These are phyloP conservation scores for Triangularia verruculosa DNA, from an alignment of 2,329 filamentous ascomycete genomes.

Conservation along the genomic window DNA sequence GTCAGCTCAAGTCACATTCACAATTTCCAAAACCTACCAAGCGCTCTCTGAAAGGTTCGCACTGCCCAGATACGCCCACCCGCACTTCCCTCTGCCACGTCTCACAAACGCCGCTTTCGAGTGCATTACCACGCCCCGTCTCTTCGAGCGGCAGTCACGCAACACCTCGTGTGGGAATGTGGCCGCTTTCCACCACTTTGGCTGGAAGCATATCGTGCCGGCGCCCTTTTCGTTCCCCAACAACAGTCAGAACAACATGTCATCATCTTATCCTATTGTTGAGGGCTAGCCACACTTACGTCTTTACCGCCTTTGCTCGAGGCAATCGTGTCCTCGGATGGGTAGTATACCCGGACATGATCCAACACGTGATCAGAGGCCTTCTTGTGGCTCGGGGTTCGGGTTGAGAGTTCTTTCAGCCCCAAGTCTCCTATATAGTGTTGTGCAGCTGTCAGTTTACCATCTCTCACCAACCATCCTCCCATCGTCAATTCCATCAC, in stretches of 20 bases:
- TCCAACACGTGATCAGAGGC: slow-evolving; percentile 36
- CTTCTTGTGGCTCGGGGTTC: slow-evolving; percentile 33
- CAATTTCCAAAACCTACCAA: slow-evolving; percentile 60
- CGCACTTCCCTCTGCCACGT: slow-evolving; percentile 30
- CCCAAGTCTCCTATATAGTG: slow-evolving; percentile 41
- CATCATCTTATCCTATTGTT: neutral
- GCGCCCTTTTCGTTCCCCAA: slow-evolving; percentile 48
- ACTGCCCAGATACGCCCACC: slow-evolving; percentile 85
- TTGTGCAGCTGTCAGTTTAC: too few relatives aligned
- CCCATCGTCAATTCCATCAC: too few relatives aligned
- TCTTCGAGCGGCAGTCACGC: slow-evolving; percentile 70
- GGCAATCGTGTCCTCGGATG: slow-evolving; percentile 66
- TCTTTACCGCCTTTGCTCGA: slow-evolving; percentile 60
- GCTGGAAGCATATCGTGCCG: slow-evolving; percentile 79
- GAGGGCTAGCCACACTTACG: slow-evolving; percentile 40
- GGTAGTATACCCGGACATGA: slow-evolving; percentile 75
- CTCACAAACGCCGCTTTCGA: slow-evolving; percentile 69
- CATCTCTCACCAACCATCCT: too few relatives aligned
- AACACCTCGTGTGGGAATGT: slow-evolving; percentile 71
- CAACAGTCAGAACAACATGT: slow-evolving; percentile 14
- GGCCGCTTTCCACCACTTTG: slow-evolving; percentile 66
- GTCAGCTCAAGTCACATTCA: slow-evolving; percentile 2
- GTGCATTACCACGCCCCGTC: slow-evolving; percentile 77
- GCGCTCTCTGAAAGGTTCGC: slow-evolving; percentile 92
- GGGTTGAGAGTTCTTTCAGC: slow-evolving; percentile 44